These are phyloP conservation scores for Gryganskiella cystojenkinii DNA, from an alignment of 192 early-diverging fungal genomes.

Conservation along the genomic window DNA sequence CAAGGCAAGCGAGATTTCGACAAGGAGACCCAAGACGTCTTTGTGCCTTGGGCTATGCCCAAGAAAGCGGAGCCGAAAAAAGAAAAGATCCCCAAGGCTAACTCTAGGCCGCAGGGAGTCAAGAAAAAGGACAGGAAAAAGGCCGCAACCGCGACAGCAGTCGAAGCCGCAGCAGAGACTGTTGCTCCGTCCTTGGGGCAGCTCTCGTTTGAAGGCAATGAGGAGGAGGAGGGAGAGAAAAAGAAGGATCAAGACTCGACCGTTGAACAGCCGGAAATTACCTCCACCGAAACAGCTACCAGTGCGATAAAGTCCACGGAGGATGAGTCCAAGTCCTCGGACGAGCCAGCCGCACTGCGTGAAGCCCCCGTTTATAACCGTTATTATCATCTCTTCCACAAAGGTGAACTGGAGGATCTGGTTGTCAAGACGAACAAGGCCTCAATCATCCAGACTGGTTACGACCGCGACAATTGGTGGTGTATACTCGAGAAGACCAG, in stretches of 20 bases:
- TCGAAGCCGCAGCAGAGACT: not conserved
- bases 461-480: conserved; percentile 98
- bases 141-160: not conserved
- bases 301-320: not conserved
- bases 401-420: conserved; percentile 86
- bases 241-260: too few relatives aligned
- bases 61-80: conserved; percentile 55
- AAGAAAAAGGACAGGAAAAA: conserved; percentile 62
- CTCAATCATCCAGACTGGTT: conserved; percentile 76
- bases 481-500: conserved; percentile 73
- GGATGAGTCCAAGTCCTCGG: not conserved
- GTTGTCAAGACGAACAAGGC: conserved; percentile 63
- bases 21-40: conserved; percentile 82
- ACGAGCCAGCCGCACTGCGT: not conserved
- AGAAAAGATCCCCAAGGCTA: conserved; percentile 18
- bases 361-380: conserved; percentile 55
- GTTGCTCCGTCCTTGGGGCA: too few relatives aligned
- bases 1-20: conserved; percentile 83
- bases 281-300: not conserved
- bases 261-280: too few relatives aligned
- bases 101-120: conserved; percentile 35
- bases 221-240: too few relatives aligned
- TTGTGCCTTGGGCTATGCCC: conserved; percentile 92
- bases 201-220: too few relatives aligned
- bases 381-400: conserved; percentile 93